Conservation (phyloP, 1,284 basidiomycete genomes). For the Peniophora sp. region DNA sequence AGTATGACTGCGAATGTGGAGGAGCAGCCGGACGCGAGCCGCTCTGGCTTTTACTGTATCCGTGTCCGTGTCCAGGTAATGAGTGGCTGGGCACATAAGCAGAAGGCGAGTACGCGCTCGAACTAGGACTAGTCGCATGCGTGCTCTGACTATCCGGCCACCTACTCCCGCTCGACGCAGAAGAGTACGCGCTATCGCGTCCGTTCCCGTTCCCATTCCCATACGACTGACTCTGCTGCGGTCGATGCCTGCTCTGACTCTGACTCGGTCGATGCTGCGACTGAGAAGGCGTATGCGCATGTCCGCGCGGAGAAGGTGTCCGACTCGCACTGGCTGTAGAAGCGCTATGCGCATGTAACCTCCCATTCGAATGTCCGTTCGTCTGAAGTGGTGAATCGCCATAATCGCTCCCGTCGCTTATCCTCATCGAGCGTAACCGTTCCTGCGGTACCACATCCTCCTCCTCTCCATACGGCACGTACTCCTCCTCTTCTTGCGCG, state of each 20-base stretch:
- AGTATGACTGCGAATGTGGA: too few relatives aligned
- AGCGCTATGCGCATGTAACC: background rate
- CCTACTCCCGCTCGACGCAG: too few relatives aligned
- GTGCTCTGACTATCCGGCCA: too few relatives aligned
- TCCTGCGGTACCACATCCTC: conserved; percentile 27
- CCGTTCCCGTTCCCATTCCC: conserved; percentile 3
- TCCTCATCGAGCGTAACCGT: conserved; percentile 14
- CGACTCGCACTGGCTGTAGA: background rate
- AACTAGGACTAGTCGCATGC: too few relatives aligned
- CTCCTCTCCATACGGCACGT: conserved; percentile 18
- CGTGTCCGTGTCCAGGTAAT: too few relatives aligned
- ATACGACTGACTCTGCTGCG: conserved; percentile 5
- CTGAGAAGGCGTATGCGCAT: background rate
- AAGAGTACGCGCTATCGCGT: conserved; percentile 17
- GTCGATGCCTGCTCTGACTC: conserved; percentile 1
- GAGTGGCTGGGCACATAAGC: too few relatives aligned
- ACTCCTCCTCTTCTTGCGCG: conserved; percentile 12
- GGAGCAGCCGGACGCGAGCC: too few relatives aligned
- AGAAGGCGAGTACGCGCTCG: too few relatives aligned
- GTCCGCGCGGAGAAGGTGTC: background rate
- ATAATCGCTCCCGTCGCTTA: background rate
- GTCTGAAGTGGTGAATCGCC: background rate
- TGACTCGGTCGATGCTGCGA: background rate
- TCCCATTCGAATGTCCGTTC: background rate
- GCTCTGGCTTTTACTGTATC: too few relatives aligned